Evolutionary conservation across 2,329 filamentous ascomycete species (phyloP), one percentile per base, ranked within the genome.

Genomic region (Ustilaginoidea virens): DNA sequence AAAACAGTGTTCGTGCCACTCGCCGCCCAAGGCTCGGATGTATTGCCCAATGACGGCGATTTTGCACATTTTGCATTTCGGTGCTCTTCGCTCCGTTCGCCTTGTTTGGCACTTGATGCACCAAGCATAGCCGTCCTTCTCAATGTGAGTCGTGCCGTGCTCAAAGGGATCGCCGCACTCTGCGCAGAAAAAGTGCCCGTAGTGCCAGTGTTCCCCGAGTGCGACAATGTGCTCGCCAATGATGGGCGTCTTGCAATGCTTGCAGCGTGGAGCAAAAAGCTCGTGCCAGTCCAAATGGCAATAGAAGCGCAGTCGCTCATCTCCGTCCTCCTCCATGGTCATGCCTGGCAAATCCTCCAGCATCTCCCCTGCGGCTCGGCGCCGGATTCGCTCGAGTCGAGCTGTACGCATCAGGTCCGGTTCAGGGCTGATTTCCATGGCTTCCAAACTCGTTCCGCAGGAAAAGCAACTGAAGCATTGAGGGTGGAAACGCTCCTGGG

Each of bases 281-380:
- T 98, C 90, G 53, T 98, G 90, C 70, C 86, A 98, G 60, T 98
- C 90, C n/a, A 98, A 69, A 49, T 96, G 87, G 55, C 90, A 98
- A 59, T 80, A 98, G 66, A 96, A 96, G 8, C 87, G 74, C 25
- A 82, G 57, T 8, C 72, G 63, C 21, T 70, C 66, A 47, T 87
- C 79, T 23, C 78, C 75, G 41, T 87, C 80, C 37, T 81, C 76
- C 3, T 65, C 65, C 53, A 68, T 66, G 8, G 73, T 76, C 47
- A 70, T 59, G 17, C 68, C 69, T 2, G 73, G 72, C 28, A 66
- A 58, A 34, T 80, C 75, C 5, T 71, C 58, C 8, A 80, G 51
- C 1, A 68, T 46, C 39, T 76, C 66, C 15, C 70, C 72, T 0
- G 54, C 54, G 1, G 56, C 61, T 11, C 79, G 71, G 15, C 68